Conservation (phyloP, 2,329 filamentous ascomycete genomes). For the Apiospora arundinis region DNA sequence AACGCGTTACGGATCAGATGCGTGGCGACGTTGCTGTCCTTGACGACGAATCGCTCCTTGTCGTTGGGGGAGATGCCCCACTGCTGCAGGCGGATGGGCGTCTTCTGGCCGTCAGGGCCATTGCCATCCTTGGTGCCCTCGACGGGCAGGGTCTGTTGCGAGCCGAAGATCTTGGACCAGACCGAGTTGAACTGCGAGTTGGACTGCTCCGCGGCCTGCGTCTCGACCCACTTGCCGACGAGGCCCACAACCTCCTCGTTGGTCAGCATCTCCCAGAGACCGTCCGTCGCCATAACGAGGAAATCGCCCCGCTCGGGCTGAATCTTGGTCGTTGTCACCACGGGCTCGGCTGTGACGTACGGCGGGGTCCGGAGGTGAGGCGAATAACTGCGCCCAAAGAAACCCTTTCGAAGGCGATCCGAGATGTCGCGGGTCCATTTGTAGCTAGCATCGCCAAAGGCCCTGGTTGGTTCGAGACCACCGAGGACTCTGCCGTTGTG, state of each 20-base stretch:
- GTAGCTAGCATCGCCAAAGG: slow-evolving; percentile 96
- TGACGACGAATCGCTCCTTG: slow-evolving; percentile 85
- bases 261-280: slow-evolving; percentile 98
- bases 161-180: slow-evolving; percentile 71
- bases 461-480: slow-evolving; percentile 88
- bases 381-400: slow-evolving; percentile 84
- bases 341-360: slow-evolving; percentile 95
- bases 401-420: slow-evolving; percentile 79
- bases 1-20: slow-evolving; percentile 95
- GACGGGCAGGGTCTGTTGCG: slow-evolving; percentile 71
- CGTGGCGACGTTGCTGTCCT: slow-evolving; percentile 95
- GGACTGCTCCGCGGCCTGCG: slow-evolving; percentile 60
- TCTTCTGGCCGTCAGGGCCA: slow-evolving; percentile 73
- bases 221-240: slow-evolving; percentile 95
- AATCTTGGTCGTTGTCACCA: slow-evolving; percentile 92
- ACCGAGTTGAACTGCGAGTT: slow-evolving; percentile 71
- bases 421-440: slow-evolving; percentile 93
- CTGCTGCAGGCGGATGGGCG: slow-evolving; percentile 87
- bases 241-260: slow-evolving; percentile 98
- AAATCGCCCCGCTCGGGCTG: slow-evolving; percentile 92
- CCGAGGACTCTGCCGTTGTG: slow-evolving; percentile 90
- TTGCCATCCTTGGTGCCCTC: slow-evolving; percentile 63
- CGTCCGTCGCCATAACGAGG: slow-evolving; percentile 94
- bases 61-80: slow-evolving; percentile 82
- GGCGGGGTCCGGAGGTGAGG: slow-evolving; percentile 86